A percentile compares a stretch with the other conserved stretches of the same genome.
Evolutionary conservation across 371 early-diverging fungal genomes (phyloP).

Genomic region (Mortierella sp.): DNA sequence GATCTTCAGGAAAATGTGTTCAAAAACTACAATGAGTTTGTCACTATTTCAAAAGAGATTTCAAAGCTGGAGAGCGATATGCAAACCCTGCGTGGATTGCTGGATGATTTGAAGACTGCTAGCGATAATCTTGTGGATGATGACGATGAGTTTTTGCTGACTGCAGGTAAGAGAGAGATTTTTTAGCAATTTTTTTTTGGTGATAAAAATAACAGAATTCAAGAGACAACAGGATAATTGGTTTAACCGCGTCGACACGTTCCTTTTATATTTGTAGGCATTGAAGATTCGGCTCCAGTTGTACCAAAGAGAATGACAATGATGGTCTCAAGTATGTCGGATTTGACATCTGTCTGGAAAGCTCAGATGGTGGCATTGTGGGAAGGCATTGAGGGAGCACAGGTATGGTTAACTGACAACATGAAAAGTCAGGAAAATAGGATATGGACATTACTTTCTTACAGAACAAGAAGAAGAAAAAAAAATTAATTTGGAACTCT

Average conservation of each 20-base stretch:
- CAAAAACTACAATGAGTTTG: slow-evolving; percentile 94
- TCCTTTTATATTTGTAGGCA: slow-evolving; percentile 21
- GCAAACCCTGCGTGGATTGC: slow-evolving; percentile 72
- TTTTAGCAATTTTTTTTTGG: neutral
- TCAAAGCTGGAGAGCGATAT: slow-evolving; percentile 83
- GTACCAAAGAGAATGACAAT: slow-evolving; percentile 58
- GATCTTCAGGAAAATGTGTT: slow-evolving; percentile 93
- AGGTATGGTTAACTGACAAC: too few species aligned
- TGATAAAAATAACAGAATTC: too few species aligned
- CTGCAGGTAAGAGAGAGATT: slow-evolving; percentile 30
- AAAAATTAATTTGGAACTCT: too few species aligned
- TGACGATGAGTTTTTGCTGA: slow-evolving; percentile 57
- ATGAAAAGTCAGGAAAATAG: too few species aligned
- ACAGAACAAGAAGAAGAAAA: too few species aligned
- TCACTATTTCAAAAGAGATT: slow-evolving; percentile 95
- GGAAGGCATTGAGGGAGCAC: slow-evolving; percentile 84
- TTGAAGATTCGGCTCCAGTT: slow-evolving; percentile 59
- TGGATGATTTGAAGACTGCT: slow-evolving; percentile 77
- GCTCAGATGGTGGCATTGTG: slow-evolving; percentile 78
- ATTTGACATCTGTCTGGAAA: slow-evolving; percentile 69
- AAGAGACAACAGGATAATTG: neutral
- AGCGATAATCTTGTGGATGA: slow-evolving; percentile 71
- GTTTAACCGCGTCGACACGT: neutral
- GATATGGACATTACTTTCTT: too few species aligned
- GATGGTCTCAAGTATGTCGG: slow-evolving; percentile 61